Percentiles rank a stretch among this genome's conserved stretches.
phyloP scores from a whole-genome alignment of 345 rosid species.

The Lepidium africanum region DNA sequence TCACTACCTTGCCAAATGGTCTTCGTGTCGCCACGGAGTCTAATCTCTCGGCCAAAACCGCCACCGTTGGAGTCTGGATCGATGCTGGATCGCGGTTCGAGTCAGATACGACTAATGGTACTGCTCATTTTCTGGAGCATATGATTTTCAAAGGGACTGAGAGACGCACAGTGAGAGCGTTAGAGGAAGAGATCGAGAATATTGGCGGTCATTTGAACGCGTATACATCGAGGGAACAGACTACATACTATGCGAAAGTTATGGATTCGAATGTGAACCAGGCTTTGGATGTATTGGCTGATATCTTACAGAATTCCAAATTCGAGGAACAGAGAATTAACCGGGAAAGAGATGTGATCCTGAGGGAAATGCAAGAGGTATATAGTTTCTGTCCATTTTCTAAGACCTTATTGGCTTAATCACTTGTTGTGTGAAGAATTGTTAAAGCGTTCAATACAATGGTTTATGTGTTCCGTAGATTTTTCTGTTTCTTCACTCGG shows the following conservation, averaged over 20 bases:
- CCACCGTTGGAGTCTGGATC: slow-evolving; percentile 97
- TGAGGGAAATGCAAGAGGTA: slow-evolving; percentile 84
- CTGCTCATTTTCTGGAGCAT: slow-evolving; percentile 95
- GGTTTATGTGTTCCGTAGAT: neutral
- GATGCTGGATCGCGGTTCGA: slow-evolving; percentile 96
- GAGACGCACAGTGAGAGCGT: slow-evolving; percentile 43
- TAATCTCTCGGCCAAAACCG: slow-evolving; percentile 56
- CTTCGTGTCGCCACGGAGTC: slow-evolving; percentile 94
- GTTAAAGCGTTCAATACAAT: neutral
- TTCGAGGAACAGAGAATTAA: slow-evolving; percentile 58
- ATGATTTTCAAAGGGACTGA: slow-evolving; percentile 95
- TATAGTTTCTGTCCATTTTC: neutral
- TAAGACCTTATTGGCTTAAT: neutral
- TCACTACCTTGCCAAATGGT: slow-evolving; percentile 87
- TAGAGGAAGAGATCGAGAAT: slow-evolving; percentile 94
- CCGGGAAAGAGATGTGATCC: slow-evolving; percentile 67
- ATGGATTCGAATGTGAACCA: slow-evolving; percentile 63
- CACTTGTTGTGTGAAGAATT: neutral
- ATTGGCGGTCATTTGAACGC: slow-evolving; percentile 97
- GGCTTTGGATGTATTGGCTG: slow-evolving; percentile 76
- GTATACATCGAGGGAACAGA: slow-evolving; percentile 91
- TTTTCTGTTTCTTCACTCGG: neutral
- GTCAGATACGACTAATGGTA: slow-evolving; percentile 79
- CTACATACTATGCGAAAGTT: slow-evolving; percentile 89
- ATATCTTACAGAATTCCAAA: slow-evolving; percentile 83